Evolutionary conservation across 495 filamentous ascomycete genomes (phyloP).

Genomic region (Lasiosphaeria miniovina): DNA sequence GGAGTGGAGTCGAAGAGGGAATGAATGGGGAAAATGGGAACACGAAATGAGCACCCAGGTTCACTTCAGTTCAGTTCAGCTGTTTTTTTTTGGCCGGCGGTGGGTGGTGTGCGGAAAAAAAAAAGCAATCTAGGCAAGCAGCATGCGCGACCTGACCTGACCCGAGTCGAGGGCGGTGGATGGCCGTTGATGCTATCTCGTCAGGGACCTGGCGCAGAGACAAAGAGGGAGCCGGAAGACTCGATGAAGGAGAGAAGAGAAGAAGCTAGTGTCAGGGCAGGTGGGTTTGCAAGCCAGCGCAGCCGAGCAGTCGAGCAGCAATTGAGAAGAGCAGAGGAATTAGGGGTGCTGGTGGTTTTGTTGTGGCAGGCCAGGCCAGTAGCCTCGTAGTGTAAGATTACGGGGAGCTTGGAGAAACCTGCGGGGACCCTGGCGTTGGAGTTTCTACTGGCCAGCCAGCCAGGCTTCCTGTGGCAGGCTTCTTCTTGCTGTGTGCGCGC

Average conservation of each 20-base stretch:
- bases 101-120: background rate
- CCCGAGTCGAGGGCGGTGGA: background rate
- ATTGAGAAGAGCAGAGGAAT: constrained; percentile 16
- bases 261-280: background rate
- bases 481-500: too few relatives aligned
- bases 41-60: constrained; percentile 7
- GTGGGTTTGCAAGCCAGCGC: constrained; percentile 5
- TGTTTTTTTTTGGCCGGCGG: background rate
- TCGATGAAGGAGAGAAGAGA: background rate
- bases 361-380: constrained; percentile 13
- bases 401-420: constrained; percentile 27
- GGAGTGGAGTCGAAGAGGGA: constrained; percentile 27
- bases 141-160: background rate
- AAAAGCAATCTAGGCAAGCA: background rate
- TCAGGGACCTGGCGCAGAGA: background rate
- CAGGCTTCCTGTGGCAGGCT: background rate
- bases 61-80: constrained; percentile 5
- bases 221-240: background rate
- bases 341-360: constrained; percentile 19
- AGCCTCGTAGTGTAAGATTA: constrained; percentile 31
- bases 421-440: constrained; percentile 16
- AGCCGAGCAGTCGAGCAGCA: constrained; percentile 9
- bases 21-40: constrained; percentile 12
- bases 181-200: background rate
- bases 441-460: background rate